Conservation (phyloP, 805 yeast species). For the Spathaspora arborariae region DNA sequence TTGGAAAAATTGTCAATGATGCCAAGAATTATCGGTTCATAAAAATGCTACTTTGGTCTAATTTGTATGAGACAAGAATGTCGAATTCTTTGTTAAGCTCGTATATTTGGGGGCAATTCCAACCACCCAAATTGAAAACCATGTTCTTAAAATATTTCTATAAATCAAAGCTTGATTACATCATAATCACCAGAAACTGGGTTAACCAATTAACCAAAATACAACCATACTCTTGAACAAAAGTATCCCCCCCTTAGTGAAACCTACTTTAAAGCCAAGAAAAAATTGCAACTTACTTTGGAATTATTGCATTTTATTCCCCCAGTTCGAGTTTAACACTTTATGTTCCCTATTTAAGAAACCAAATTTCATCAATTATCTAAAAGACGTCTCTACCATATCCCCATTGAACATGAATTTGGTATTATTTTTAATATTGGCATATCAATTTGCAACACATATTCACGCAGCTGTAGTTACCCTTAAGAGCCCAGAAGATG, state of each 20-base stretch:
- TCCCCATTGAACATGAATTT: background rate
- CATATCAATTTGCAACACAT: background rate
- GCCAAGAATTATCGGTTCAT: too few species aligned
- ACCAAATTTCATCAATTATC: background rate
- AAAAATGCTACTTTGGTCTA: too few species aligned
- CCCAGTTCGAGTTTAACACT: background rate
- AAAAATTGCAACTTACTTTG: background rate
- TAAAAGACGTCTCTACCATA: background rate
- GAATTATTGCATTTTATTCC: background rate
- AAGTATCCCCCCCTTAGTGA: background rate
- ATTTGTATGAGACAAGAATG: too few species aligned
- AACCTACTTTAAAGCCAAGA: background rate
- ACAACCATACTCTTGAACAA: background rate
- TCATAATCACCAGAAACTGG: too few species aligned
- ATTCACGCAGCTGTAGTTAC: background rate
- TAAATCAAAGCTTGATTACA: too few species aligned
- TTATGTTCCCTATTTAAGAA: background rate
- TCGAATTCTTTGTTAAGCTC: too few species aligned
- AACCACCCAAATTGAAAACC: too few species aligned
- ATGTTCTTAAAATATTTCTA: too few species aligned
- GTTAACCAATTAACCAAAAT: too few species aligned
- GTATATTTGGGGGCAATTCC: too few species aligned
- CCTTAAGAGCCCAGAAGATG: slow-evolving; percentile 9
- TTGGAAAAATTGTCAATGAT: too few species aligned
- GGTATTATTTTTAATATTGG: background rate